phyloP scores from a whole-genome alignment of 163 green algal species.

The Chlamydomonas reinhardtii region DNA sequence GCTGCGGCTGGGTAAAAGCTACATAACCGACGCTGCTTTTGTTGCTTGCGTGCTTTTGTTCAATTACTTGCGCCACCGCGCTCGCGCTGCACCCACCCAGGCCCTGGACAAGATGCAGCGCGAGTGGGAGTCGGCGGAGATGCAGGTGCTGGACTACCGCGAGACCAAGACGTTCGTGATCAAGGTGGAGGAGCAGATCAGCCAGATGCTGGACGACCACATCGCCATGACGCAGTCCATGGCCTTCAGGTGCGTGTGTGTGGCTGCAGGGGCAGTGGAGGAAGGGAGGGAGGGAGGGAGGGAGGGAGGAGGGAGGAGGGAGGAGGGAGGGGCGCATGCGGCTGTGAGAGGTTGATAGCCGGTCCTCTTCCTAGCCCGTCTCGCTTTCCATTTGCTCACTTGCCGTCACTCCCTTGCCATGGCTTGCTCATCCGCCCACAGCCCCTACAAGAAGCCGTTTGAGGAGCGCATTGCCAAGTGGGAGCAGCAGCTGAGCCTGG shows the following conservation, averaged over 20 bases:
- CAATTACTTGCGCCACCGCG: too few species aligned
- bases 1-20: too few species aligned
- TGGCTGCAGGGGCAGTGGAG: too few species aligned
- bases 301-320: too few species aligned
- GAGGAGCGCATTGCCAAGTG: conserved; percentile 84
- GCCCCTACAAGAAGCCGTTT: conserved; percentile 88
- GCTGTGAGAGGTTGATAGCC: too few species aligned
- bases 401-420: too few species aligned
- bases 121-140: conserved; percentile 77
- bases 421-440: not conserved
- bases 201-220: conserved; percentile 87
- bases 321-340: too few species aligned
- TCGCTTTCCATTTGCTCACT: too few species aligned
- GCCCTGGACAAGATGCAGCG: conserved; percentile 86
- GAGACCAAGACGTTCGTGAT: conserved; percentile 84
- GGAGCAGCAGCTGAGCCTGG: conserved; percentile 82
- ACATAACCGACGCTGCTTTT: too few species aligned
- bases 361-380: too few species aligned
- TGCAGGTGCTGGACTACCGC: conserved; percentile 71
- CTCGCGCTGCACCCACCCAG: not conserved
- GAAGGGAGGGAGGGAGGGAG: too few species aligned
- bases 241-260: conserved; percentile 30
- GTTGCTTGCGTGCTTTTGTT: too few species aligned
- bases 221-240: conserved; percentile 75
- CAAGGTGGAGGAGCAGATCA: conserved; percentile 81